Evolutionary conservation across 768 basidiomycete genomes (phyloP).

Genomic region (Terana coerulea): DNA sequence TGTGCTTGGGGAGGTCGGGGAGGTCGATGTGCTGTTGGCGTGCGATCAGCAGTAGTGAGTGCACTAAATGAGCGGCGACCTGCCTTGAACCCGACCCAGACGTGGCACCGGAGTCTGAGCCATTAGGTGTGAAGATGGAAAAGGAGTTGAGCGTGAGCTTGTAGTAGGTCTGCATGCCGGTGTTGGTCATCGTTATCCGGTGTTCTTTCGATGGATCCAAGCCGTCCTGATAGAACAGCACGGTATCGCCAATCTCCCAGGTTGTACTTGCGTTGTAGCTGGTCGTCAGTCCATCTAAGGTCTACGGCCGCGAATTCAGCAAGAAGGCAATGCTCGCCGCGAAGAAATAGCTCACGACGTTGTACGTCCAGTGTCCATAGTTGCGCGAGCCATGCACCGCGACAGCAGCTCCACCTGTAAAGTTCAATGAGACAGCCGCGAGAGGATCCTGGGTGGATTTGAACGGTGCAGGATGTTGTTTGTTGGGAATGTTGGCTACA

Average conservation of each 20-base stretch:
- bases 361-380: constrained; percentile 24
- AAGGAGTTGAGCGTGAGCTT: constrained; percentile 30
- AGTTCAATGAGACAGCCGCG: constrained; percentile 38
- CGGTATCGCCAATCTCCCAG: constrained; percentile 33
- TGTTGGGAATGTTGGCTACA: constrained; percentile 16
- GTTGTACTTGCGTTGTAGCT: constrained; percentile 44
- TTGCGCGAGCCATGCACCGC: constrained; percentile 15
- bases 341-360: constrained; percentile 17
- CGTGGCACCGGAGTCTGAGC: neutral
- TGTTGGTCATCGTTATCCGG: constrained; percentile 49
- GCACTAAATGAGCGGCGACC: neutral
- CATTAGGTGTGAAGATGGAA: constrained; percentile 4
- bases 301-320: constrained; percentile 33
- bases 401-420: constrained; percentile 35
- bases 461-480: constrained; percentile 18
- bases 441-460: constrained; percentile 32
- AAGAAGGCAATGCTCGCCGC: constrained; percentile 35
- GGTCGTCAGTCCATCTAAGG: neutral
- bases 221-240: constrained; percentile 61
- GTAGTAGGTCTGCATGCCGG: constrained; percentile 22
- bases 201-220: constrained; percentile 49
- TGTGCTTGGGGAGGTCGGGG: neutral
- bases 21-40: neutral
- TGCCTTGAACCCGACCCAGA: neutral
- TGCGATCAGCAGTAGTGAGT: neutral